Percentiles rank a stretch among this genome's conserved stretches.
Conservation (phyloP, 2,329 filamentous ascomycete species). For the Ascochyta koolunga region DNA sequence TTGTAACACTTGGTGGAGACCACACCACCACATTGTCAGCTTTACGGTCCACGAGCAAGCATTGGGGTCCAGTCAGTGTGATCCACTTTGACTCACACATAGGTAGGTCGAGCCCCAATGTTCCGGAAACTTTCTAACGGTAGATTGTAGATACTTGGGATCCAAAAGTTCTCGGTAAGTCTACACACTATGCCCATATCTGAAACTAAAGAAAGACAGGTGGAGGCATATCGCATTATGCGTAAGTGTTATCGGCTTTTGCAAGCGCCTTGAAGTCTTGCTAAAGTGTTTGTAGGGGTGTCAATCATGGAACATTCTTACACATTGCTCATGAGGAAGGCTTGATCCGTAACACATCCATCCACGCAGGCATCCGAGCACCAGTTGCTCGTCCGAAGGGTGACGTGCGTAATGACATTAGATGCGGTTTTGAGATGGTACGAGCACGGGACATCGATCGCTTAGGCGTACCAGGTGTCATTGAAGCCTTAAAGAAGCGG, state of each 20-base stretch:
- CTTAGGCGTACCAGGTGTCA: conserved; percentile 55
- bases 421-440: conserved; percentile 65
- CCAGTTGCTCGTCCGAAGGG: conserved; percentile 57
- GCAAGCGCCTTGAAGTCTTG: neutral
- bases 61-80: conserved; percentile 62
- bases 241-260: conserved; percentile 50
- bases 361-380: conserved; percentile 67
- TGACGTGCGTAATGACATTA: conserved; percentile 62
- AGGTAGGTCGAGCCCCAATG: conserved; percentile 31
- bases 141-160: conserved; percentile 59
- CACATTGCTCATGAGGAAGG: conserved; percentile 68
- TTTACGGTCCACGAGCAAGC: conserved; percentile 55
- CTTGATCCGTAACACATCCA: conserved; percentile 62
- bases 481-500: conserved; percentile 57
- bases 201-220: conserved; percentile 41
- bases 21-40: conserved; percentile 63
- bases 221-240: conserved; percentile 65
- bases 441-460: conserved; percentile 62
- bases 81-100: conserved; percentile 65
- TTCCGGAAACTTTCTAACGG: neutral
- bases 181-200: neutral
- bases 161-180: conserved; percentile 58
- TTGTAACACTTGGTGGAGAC: conserved; percentile 62
- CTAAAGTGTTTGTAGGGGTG: conserved; percentile 41
- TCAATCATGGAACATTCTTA: conserved; percentile 68